These are phyloP conservation scores for Marsdenia floribunda DNA, from an alignment of 257 asterid genomes.

Conservation along the genomic window DNA sequence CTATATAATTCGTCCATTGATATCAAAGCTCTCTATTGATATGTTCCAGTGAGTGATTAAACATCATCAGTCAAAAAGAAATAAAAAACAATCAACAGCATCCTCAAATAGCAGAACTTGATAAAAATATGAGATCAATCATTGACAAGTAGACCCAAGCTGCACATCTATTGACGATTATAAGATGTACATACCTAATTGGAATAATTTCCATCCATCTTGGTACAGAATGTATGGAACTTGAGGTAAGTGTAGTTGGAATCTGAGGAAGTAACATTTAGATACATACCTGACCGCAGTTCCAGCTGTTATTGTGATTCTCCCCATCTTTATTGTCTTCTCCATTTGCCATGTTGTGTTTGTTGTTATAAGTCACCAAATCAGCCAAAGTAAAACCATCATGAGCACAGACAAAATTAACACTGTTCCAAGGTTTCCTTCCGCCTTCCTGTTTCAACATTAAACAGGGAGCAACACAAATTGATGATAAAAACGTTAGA, in stretches of 20 bases:
- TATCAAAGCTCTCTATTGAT: background rate
- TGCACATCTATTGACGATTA: no score
- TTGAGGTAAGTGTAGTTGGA: background rate
- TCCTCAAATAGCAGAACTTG: background rate
- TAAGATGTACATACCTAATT: background rate
- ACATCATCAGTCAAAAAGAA: background rate
- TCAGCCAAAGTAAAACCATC: constrained; percentile 99
- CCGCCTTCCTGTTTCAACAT: constrained; percentile 80
- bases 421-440: constrained; percentile 95
- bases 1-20: background rate
- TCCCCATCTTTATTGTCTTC: constrained; percentile 96
- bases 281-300: constrained; percentile 75
- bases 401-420: constrained; percentile 87
- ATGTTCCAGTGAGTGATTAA: background rate
- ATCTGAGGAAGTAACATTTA: background rate
- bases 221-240: background rate
- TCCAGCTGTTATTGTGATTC: constrained; percentile 97
- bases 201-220: background rate
- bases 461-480: background rate
- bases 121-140: no score
- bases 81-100: background rate
- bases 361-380: constrained; percentile 80
- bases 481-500: background rate
- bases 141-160: background rate
- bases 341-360: constrained; percentile 88